phyloP scores from a whole-genome alignment of 2,329 filamentous ascomycete genomes.

The Scedosporium dehoogii region DNA sequence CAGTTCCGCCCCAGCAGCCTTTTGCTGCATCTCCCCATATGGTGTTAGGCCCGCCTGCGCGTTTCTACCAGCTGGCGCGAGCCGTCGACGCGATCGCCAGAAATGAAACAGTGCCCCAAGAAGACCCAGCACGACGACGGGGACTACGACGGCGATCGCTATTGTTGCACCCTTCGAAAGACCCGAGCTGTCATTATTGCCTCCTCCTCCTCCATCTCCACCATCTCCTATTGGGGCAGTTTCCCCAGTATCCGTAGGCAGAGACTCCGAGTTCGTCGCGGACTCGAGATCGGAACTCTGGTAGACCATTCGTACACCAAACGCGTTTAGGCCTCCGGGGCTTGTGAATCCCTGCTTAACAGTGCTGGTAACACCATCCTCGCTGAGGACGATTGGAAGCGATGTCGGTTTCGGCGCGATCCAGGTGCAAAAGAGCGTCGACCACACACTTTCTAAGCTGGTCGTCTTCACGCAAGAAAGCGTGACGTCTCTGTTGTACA shows the following conservation, averaged over 20 bases:
- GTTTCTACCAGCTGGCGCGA: background rate
- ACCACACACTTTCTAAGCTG: conserved; percentile 14
- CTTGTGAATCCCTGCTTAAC: conserved; percentile 12
- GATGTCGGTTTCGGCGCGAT: conserved; percentile 16
- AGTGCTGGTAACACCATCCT: conserved; percentile 15
- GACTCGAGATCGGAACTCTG: conserved; percentile 17
- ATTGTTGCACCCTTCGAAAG: conserved; percentile 15
- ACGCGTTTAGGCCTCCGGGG: conserved; percentile 21
- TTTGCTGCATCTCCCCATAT: background rate
- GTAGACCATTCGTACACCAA: conserved; percentile 24
- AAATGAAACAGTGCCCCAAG: conserved; percentile 17
- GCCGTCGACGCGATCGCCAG: conserved; percentile 15
- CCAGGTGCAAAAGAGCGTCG: conserved; percentile 23
- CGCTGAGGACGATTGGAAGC: conserved; percentile 17
- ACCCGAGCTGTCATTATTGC: conserved; percentile 1
- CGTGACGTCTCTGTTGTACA: conserved; percentile 14
- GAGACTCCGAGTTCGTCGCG: conserved; percentile 4
- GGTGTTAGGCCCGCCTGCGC: background rate
- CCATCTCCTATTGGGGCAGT: background rate
- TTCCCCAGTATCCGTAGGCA: conserved; percentile 3
- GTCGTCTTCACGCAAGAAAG: conserved; percentile 18
- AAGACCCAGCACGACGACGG: conserved; percentile 17
- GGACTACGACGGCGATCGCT: conserved; percentile 21
- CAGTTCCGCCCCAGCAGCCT: background rate
- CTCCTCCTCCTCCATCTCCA: background rate